Evolutionary conservation across 352 stramenopile genomes (phyloP).

Genomic region (Phytopythium sindhum): DNA sequence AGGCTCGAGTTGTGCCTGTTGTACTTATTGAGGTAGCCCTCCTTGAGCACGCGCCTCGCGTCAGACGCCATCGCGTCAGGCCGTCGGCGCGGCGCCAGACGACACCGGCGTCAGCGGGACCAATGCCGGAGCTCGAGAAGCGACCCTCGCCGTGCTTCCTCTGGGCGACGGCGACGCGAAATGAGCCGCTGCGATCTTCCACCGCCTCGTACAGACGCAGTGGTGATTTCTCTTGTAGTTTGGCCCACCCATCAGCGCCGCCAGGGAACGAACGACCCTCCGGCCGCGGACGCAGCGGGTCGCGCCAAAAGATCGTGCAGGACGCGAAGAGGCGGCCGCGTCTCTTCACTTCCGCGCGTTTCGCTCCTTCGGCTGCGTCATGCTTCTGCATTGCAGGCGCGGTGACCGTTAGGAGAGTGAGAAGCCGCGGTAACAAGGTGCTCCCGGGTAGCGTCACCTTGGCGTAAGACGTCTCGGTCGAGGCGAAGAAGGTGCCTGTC

Average conservation of each 20-base stretch:
- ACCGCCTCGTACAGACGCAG: not conserved
- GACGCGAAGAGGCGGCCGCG: not conserved
- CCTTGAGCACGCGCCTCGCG: constrained; percentile 46
- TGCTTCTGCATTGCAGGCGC: too few relatives aligned
- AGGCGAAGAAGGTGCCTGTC: not conserved
- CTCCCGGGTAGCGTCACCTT: too few relatives aligned
- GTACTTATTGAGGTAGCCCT: constrained; percentile 71
- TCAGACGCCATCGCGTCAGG: constrained; percentile 14
- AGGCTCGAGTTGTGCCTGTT: constrained; percentile 20
- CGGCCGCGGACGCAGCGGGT: not conserved
- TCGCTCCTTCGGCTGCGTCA: not conserved
- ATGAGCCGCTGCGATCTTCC: not conserved
- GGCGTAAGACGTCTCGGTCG: too few relatives aligned
- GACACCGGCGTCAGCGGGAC: too few relatives aligned
- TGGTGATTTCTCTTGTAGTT: not conserved
- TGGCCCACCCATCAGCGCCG: too few relatives aligned
- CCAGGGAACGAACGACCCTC: not conserved
- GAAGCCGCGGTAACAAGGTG: too few relatives aligned
- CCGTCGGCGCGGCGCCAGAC: not conserved
- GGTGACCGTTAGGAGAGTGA: too few relatives aligned
- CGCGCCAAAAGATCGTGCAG: not conserved
- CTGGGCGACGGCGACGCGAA: not conserved
- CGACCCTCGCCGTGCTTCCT: not conserved
- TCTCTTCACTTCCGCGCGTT: not conserved
- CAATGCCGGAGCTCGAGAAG: not conserved